Evolutionary conservation across 108 stramenopile species (phyloP).

Genomic region (Cylindrotheca closterium): DNA sequence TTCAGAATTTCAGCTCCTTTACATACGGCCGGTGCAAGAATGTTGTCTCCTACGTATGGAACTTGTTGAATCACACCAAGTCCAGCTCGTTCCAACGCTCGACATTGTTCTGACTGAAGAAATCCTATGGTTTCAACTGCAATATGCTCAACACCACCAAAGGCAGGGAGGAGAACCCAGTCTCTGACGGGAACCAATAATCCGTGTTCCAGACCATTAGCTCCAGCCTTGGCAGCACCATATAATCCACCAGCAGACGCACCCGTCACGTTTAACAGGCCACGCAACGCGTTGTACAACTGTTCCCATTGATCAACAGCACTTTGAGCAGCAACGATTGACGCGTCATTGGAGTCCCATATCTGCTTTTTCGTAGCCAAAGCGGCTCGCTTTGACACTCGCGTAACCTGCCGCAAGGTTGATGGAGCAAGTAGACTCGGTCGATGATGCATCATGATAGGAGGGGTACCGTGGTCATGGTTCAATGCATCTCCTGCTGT

Average conservation of each 20-base stretch:
- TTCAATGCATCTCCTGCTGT: background rate
- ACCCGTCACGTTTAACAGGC: constrained; percentile 26
- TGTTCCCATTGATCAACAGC: constrained; percentile 70
- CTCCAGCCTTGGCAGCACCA: constrained; percentile 54
- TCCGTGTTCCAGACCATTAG: constrained; percentile 43
- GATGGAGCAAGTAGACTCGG: constrained; percentile 18
- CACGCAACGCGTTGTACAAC: constrained; percentile 39
- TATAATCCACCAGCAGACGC: constrained; percentile 41
- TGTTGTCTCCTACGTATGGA: constrained; percentile 52
- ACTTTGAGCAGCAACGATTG: constrained; percentile 49
- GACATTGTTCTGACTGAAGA: constrained; percentile 40
- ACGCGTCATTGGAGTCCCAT: constrained; percentile 68
- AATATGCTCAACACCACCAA: constrained; percentile 44
- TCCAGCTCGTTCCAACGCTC: constrained; percentile 26
- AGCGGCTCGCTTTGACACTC: constrained; percentile 41
- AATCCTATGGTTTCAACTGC: constrained; percentile 40
- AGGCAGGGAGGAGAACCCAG: constrained; percentile 61
- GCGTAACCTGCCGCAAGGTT: constrained; percentile 27
- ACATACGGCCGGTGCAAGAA: constrained; percentile 48
- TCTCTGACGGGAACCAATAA: constrained; percentile 64
- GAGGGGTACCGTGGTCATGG: constrained; percentile 4
- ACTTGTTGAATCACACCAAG: constrained; percentile 36
- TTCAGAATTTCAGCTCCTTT: constrained; percentile 32
- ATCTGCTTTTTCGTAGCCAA: constrained; percentile 50
- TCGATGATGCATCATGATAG: constrained; percentile 6